These are phyloP conservation scores for Mycena floridula DNA, from an alignment of 768 basidiomycete genomes.

Conservation along the genomic window DNA sequence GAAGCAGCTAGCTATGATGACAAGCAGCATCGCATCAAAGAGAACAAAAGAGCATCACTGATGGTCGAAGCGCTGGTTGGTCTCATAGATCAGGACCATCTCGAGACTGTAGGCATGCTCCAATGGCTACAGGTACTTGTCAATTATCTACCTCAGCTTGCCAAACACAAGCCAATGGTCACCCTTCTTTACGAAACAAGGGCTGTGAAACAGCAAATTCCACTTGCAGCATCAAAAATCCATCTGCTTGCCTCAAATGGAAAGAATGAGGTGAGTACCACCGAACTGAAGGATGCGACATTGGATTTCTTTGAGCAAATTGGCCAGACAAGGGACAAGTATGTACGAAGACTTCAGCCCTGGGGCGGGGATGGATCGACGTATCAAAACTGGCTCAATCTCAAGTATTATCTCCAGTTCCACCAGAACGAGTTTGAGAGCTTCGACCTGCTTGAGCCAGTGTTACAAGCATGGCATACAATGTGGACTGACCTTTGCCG, in stretches of 20 bases:
- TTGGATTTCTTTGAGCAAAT: conserved; percentile 27
- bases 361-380: conserved; percentile 31
- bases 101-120: conserved; percentile 15
- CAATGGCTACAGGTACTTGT: conserved; percentile 20
- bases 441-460: conserved; percentile 9
- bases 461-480: conserved; percentile 12
- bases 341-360: conserved; percentile 15
- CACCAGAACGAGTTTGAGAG: conserved; percentile 7
- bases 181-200: conserved; percentile 15
- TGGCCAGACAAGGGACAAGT: conserved; percentile 18
- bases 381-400: conserved; percentile 9
- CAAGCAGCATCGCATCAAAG: conserved; percentile 3
- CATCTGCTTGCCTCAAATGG: conserved; percentile 23
- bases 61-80: conserved; percentile 15
- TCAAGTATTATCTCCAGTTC: conserved; percentile 12
- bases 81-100: conserved; percentile 18
- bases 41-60: conserved; percentile 10
- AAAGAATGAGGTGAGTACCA: conserved; percentile 19
- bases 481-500: conserved; percentile 14
- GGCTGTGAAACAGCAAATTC: conserved; percentile 10
- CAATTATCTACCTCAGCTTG: conserved; percentile 18
- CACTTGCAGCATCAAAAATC: conserved; percentile 7
- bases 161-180: conserved; percentile 10
- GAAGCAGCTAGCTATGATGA: conserved; percentile 15
- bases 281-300: conserved; percentile 24